Evolutionary conservation across 306 rosid genomes (phyloP), one percentile per base, ranked within the genome.

Genomic region (Erythrophleum fordii): DNA sequence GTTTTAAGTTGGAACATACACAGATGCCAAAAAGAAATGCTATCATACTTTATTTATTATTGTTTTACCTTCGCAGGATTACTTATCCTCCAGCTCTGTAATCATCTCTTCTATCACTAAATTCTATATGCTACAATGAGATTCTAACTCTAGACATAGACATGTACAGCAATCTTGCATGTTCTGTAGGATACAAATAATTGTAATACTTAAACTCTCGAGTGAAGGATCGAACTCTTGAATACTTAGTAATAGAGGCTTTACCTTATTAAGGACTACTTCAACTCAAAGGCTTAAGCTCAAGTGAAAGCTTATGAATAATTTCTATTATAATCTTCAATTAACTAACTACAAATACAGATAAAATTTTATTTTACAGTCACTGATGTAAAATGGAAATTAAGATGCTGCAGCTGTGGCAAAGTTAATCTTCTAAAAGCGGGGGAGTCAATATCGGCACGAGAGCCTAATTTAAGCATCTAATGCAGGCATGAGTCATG

Each of bases 21-120:
- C 77, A 23, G 52, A 52, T 62, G 7, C 66, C 78, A 56, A 17
- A 49, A 62, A 51, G n/a, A 8, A 59, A 62, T 60, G 73, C 44
- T 17, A 72, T 25, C 46, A 73, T n/a, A 46, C 31, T 5, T 39
- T 39, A 7, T 39, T 39, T 39, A 39, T 39, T 39, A 39, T 42
- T 42, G 13, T 42, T 42, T 42, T 8, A 10, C 46, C 46, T 8
- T 42, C 8, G 46, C 46, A 42, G 46, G 46, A 42, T 42, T 42
- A 42, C 46, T 8, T 0, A 42, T 0, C 46, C 13, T 42, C 46
- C 46, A 42, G 46, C 12, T 42, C 46, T 8, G 46, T 42, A 9
- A 42, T 42, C 12, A 42, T 42, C 46, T 42, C 46, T 42, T 42
- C 13, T 42, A 42, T 42, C 8, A 42, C 13, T 42, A 10, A 42